phyloP scores from a whole-genome alignment of 1,284 basidiomycete species.

The Chalciporus sp. region DNA sequence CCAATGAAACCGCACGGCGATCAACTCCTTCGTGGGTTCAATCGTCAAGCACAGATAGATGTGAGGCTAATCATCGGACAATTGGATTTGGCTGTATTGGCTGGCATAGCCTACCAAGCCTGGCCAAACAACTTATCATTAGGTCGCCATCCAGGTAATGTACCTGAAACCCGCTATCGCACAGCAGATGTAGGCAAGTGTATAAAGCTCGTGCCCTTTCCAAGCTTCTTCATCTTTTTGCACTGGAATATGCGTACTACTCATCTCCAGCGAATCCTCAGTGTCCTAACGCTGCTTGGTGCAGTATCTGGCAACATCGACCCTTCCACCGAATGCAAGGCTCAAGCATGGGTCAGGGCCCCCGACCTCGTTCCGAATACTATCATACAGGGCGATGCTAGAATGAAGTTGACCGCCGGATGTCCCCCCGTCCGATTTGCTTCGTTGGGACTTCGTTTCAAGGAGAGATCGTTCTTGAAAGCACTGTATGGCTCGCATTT shows the following conservation, averaged over 20 bases:
- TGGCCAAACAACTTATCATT: too few species aligned
- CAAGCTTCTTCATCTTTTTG: not conserved
- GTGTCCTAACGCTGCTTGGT: conserved; percentile 8
- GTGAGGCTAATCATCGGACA: not conserved
- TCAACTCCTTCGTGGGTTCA: not conserved
- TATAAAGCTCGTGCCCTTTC: not conserved
- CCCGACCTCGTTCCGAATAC: conserved; percentile 21
- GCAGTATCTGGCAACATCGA: not conserved
- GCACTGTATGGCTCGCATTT: conserved; percentile 4
- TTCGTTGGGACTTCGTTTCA: conserved; percentile 25
- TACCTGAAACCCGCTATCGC: too few species aligned
- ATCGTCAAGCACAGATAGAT: not conserved
- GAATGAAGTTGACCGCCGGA: conserved; percentile 21
- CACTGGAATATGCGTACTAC: not conserved
- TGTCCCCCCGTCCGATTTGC: conserved; percentile 15
- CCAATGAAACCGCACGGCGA: not conserved
- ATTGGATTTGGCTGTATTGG: not conserved
- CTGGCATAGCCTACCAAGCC: not conserved
- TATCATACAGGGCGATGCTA: conserved; percentile 18
- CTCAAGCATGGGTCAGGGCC: conserved; percentile 21
- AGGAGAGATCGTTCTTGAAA: conserved; percentile 24
- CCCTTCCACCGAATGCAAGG: conserved; percentile 5
- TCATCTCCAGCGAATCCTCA: conserved; percentile 2
- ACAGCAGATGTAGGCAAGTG: not conserved
- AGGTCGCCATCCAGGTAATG: too few species aligned